A percentile compares a stretch with the other conserved stretches of the same genome.
Conservation (phyloP, 495 filamentous ascomycete genomes). For the Aspergillus taichungensis region DNA sequence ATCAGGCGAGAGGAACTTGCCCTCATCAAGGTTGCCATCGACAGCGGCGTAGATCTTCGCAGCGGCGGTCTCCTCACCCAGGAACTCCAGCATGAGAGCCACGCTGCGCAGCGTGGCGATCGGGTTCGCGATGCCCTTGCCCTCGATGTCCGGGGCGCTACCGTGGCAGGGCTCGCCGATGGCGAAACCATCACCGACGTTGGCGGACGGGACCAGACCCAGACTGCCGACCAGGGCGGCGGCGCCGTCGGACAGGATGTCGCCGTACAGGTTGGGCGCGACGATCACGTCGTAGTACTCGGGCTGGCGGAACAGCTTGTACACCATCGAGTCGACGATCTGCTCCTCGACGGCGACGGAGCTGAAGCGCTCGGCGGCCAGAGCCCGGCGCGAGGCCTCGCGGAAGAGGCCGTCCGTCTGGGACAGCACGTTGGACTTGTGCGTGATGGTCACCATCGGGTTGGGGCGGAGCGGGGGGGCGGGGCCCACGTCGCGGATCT, state of each 20-base stretch:
- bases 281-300: slow-evolving; percentile 94
- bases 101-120: slow-evolving; percentile 89
- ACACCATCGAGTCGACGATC: slow-evolving; percentile 98
- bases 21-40: slow-evolving; percentile 83
- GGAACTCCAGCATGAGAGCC: slow-evolving; percentile 92
- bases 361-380: slow-evolving; percentile 52
- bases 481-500: slow-evolving; percentile 51
- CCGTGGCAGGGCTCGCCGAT: slow-evolving; percentile 99
- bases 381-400: slow-evolving; percentile 60
- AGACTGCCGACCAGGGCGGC: slow-evolving; percentile 91
- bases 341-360: slow-evolving; percentile 80
- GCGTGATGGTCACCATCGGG: slow-evolving; percentile 89
- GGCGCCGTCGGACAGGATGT: slow-evolving; percentile 91
- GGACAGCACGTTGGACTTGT: slow-evolving; percentile 95
- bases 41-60: slow-evolving; percentile 85
- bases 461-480: slow-evolving; percentile 47
- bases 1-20: slow-evolving; percentile 75
- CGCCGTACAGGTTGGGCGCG: slow-evolving; percentile 95
- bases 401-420: slow-evolving; percentile 97
- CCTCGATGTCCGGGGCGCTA: slow-evolving; percentile 91
- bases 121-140: slow-evolving; percentile 86
- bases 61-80: slow-evolving; percentile 76
- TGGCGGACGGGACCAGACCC: slow-evolving; percentile 90
- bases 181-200: slow-evolving; percentile 89
- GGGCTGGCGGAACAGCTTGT: slow-evolving; percentile 97